These are phyloP conservation scores for Ophiostoma sp. DNA, from an alignment of 2,329 filamentous ascomycete species.

Conservation along the genomic window DNA sequence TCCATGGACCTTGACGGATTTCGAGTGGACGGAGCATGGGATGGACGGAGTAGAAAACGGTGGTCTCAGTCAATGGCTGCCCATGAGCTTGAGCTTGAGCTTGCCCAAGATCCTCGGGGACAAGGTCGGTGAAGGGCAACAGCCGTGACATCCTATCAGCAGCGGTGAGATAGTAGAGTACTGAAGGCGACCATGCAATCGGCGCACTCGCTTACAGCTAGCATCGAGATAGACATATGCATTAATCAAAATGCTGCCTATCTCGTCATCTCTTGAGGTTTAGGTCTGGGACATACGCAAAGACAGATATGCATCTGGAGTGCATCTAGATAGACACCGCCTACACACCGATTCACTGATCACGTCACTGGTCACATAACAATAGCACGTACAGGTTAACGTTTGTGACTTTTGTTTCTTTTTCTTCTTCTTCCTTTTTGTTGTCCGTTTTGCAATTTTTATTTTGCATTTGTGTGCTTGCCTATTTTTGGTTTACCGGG, in stretches of 20 bases:
- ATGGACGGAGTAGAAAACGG: neutral
- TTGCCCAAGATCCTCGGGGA: neutral
- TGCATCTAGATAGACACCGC: neutral
- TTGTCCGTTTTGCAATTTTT: constrained; percentile 24
- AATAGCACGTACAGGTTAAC: constrained; percentile 1
- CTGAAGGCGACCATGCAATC: neutral
- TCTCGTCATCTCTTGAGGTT: no score
- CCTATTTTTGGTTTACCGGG: constrained; percentile 22
- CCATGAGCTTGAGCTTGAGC: no score
- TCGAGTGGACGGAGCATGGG: neutral
- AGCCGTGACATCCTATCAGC: constrained; percentile 3
- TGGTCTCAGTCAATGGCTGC: neutral
- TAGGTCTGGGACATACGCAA: neutral
- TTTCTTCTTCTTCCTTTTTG: constrained; percentile 16
- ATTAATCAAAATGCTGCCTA: neutral
- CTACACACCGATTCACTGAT: neutral
- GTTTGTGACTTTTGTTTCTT: constrained; percentile 18
- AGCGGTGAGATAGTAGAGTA: neutral
- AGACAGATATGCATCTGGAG: neutral
- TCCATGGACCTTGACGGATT: no score
- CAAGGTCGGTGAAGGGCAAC: neutral
- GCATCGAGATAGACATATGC: neutral
- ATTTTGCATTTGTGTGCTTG: constrained; percentile 18
- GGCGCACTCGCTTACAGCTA: neutral
- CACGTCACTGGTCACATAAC: neutral